A percentile compares a stretch with the other conserved stretches of the same genome.
Evolutionary conservation across 345 rosid species (phyloP).

Genomic region (Camelina laxa): DNA sequence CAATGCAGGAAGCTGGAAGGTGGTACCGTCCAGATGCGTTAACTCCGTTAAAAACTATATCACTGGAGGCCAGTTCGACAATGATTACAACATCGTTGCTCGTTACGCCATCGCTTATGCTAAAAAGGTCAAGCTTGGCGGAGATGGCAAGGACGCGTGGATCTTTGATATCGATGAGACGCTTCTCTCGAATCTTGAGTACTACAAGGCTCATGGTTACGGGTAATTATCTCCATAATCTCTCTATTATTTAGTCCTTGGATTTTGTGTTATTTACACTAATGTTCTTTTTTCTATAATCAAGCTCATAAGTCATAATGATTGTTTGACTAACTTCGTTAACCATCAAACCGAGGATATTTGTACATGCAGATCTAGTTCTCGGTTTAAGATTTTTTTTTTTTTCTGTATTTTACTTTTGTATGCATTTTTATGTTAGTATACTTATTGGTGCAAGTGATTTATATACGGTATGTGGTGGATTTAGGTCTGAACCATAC

Average conservation of each 20-base stretch:
- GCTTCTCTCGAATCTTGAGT: slow-evolving; percentile 69
- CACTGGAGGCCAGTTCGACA: slow-evolving; percentile 53
- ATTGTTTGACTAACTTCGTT: slow-evolving; percentile 17
- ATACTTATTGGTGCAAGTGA: not conserved
- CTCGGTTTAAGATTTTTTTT: not conserved
- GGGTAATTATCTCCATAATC: slow-evolving; percentile 50
- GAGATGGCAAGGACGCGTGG: slow-evolving; percentile 82
- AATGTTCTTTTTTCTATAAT: not conserved
- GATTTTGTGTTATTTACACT: not conserved
- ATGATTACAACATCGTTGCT: slow-evolving; percentile 58
- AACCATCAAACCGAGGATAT: slow-evolving; percentile 10
- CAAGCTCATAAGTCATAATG: not conserved
- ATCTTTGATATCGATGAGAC: slow-evolving; percentile 90
- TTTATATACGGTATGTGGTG: slow-evolving; percentile 1
- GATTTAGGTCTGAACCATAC: slow-evolving; percentile 58
- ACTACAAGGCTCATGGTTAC: slow-evolving; percentile 62
- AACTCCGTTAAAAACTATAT: slow-evolving; percentile 51
- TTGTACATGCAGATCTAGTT: slow-evolving; percentile 10
- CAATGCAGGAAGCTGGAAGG: slow-evolving; percentile 72
- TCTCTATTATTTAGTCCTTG: slow-evolving; percentile 4
- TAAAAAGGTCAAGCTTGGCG: slow-evolving; percentile 41
- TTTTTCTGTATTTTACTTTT: not conserved
- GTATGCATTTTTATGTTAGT: not conserved
- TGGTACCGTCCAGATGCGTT: slow-evolving; percentile 56
- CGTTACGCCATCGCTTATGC: slow-evolving; percentile 52